Evolutionary conservation across 495 filamentous ascomycete genomes (phyloP).

Genomic region (Trichoderma virens): DNA sequence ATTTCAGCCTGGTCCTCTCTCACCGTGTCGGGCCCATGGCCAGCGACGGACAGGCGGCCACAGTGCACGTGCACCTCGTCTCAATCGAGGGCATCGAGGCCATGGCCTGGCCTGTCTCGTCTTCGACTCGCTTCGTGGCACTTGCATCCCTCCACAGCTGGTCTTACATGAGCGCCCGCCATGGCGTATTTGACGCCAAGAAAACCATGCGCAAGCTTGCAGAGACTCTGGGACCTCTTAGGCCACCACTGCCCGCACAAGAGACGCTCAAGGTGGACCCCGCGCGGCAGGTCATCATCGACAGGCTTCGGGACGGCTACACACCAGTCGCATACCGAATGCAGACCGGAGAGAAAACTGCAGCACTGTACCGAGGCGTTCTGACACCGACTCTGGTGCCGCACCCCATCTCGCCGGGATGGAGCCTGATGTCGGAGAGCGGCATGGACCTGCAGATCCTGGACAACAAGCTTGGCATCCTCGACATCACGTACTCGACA

Average conservation of each 20-base stretch:
- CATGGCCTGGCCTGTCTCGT: constrained; percentile 4
- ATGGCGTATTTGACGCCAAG: constrained; percentile 23
- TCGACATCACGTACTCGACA: constrained; percentile 40
- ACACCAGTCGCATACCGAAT: constrained; percentile 25
- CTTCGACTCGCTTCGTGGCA: constrained; percentile 18
- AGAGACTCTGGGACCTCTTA: no score
- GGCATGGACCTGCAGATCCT: constrained; percentile 36
- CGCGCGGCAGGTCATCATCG: not conserved
- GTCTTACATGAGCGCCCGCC: constrained; percentile 35
- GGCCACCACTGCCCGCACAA: no score
- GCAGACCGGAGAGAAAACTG: constrained; percentile 34
- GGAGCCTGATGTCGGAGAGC: constrained; percentile 22
- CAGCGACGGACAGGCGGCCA: constrained; percentile 13
- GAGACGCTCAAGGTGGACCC: no score
- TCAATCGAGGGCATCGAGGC: constrained; percentile 27
- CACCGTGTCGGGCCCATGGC: constrained; percentile 26
- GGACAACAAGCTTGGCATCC: constrained; percentile 32
- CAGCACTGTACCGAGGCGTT: constrained; percentile 34
- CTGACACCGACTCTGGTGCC: constrained; percentile 22
- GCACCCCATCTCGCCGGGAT: constrained; percentile 17
- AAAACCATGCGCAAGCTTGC: constrained; percentile 10
- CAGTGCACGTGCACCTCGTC: constrained; percentile 29
- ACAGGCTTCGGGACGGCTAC: constrained; percentile 34
- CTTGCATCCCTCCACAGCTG: constrained; percentile 38
- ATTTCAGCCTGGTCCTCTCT: constrained; percentile 30